A percentile compares a stretch with the other conserved stretches of the same genome.
phyloP scores from a whole-genome alignment of 805 yeast species.

The Teunomyces gatunensis region DNA sequence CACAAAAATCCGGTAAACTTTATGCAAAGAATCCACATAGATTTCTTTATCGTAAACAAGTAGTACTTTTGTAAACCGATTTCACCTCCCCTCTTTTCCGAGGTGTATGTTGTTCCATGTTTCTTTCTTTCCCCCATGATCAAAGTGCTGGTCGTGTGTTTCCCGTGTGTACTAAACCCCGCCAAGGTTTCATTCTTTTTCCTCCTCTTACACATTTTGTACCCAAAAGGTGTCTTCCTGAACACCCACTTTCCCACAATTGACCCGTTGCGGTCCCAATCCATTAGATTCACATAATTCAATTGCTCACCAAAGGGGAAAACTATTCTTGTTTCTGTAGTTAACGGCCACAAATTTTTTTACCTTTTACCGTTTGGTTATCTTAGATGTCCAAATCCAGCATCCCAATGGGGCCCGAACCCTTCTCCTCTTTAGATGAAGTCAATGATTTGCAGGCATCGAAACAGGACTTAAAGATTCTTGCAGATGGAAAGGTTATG shows the following conservation, averaged over 20 bases:
- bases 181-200: neutral
- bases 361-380: too few species aligned
- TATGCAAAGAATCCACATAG: too few species aligned
- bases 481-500: slow-evolving; percentile 53
- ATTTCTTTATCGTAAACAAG: too few species aligned
- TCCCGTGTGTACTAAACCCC: neutral
- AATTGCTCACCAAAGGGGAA: too few species aligned
- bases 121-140: neutral
- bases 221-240: neutral
- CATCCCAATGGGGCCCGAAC: neutral
- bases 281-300: too few species aligned
- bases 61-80: too few species aligned
- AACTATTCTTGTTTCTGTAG: too few species aligned
- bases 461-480: slow-evolving; percentile 19
- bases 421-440: neutral
- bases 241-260: neutral
- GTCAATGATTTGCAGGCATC: neutral
- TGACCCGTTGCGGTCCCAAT: neutral
- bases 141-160: neutral
- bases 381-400: neutral
- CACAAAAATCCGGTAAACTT: too few species aligned
- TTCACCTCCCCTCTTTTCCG: too few species aligned
- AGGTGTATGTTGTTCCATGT: too few species aligned
- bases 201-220: neutral
- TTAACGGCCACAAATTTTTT: too few species aligned